These are phyloP conservation scores for Proliferodiscus dingleyae DNA, from an alignment of 2,329 filamentous ascomycete species.

Conservation along the genomic window DNA sequence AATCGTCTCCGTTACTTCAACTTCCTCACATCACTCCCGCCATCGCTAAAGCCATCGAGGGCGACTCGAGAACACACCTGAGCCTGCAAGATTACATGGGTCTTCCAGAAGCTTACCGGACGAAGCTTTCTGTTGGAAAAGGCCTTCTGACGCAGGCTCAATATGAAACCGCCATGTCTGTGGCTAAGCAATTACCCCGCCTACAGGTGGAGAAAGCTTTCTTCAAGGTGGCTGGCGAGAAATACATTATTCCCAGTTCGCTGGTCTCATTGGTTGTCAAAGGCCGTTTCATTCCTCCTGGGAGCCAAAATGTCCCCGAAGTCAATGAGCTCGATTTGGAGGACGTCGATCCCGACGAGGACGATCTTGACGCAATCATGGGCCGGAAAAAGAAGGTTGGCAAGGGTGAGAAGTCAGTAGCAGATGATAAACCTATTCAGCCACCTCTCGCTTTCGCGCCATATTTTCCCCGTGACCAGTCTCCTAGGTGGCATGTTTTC, in stretches of 20 bases:
- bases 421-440: constrained; percentile 61
- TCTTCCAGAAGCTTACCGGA: constrained; percentile 69
- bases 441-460: constrained; percentile 88
- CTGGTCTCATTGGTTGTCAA: constrained; percentile 94
- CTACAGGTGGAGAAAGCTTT: constrained; percentile 87
- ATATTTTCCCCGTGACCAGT: constrained; percentile 83
- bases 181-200: constrained; percentile 79
- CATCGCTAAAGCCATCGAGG: constrained; percentile 63
- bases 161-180: constrained; percentile 68
- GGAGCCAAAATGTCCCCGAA: constrained; percentile 66
- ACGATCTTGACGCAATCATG: constrained; percentile 79
- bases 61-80: constrained; percentile 68
- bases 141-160: constrained; percentile 69
- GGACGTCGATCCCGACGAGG: constrained; percentile 88
- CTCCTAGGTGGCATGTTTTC: constrained; percentile 91
- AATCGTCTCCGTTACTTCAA: constrained; percentile 82
- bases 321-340: constrained; percentile 77
- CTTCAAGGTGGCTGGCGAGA: constrained; percentile 97
- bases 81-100: constrained; percentile 87
- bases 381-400: constrained; percentile 65
- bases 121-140: constrained; percentile 64
- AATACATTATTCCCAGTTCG: constrained; percentile 84
- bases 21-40: constrained; percentile 77
- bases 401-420: constrained; percentile 55
- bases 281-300: constrained; percentile 86